phyloP scores from a whole-genome alignment of 2,329 filamentous ascomycete genomes.

The Stagonosporopsis chrysanthemi region DNA sequence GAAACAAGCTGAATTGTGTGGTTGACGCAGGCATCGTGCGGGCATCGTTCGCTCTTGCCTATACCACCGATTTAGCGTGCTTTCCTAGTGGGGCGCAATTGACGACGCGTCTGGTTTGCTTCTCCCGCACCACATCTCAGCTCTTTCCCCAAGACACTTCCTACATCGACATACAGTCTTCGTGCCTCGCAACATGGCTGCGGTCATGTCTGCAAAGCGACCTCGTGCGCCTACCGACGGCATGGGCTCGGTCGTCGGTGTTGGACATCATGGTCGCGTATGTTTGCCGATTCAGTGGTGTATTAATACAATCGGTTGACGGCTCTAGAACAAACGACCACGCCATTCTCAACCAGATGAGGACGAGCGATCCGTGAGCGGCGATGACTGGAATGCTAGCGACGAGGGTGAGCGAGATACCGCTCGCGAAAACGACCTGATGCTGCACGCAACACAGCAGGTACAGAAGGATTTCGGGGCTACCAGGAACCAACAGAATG shows the following conservation, averaged over 20 bases:
- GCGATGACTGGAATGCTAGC: conserved; percentile 22
- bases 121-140: conserved; percentile 3
- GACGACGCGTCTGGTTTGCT: conserved; percentile 33
- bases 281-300: conserved; percentile 3
- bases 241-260: conserved; percentile 19
- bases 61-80: conserved; percentile 16
- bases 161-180: neutral
- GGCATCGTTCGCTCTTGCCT: neutral
- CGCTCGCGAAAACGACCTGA: conserved; percentile 30
- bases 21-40: neutral
- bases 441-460: conserved; percentile 40
- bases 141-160: neutral
- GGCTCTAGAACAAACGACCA: conserved; percentile 40
- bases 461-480: conserved; percentile 36
- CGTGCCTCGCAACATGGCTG: conserved; percentile 31
- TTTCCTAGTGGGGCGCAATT: conserved; percentile 25
- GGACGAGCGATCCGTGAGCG: conserved; percentile 28
- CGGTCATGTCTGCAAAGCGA: conserved; percentile 44
- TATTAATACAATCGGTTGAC: conserved; percentile 18
- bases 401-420: conserved; percentile 29
- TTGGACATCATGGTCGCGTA: conserved; percentile 30
- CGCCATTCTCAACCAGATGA: conserved; percentile 34
- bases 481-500: conserved; percentile 59
- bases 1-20: neutral
- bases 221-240: conserved; percentile 35